phyloP scores from a whole-genome alignment of 306 rosid genomes.

The Trichosanthes truncata region DNA sequence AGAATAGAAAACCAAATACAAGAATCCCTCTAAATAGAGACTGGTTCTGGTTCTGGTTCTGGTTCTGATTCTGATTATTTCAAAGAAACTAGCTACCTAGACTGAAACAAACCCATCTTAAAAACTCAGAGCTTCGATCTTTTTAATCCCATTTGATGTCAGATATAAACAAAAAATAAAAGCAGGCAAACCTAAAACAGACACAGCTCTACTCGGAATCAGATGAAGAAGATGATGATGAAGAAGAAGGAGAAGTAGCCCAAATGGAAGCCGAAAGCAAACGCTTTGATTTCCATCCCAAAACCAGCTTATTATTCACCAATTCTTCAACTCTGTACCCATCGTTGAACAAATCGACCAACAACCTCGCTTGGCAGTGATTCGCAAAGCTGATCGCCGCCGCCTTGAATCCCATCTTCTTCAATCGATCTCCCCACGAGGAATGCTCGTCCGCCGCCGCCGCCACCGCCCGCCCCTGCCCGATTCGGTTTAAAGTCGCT shows the following conservation, averaged over 20 bases:
- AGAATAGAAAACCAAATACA: no score
- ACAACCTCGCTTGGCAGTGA: slow-evolving; percentile 66
- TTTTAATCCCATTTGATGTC: no score
- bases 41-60: no score
- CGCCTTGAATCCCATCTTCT: slow-evolving; percentile 32
- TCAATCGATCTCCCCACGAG: slow-evolving; percentile 57
- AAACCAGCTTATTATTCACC: slow-evolving; percentile 37
- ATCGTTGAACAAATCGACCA: slow-evolving; percentile 62
- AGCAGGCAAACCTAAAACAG: no score
- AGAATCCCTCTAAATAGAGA: no score
- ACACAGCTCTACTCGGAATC: not conserved
- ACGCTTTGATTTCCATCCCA: slow-evolving; percentile 68
- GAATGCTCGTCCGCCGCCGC: slow-evolving; percentile 12
- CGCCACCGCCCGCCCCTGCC: slow-evolving; percentile 5
- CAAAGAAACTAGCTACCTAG: no score
- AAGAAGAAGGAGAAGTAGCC: slow-evolving; percentile 23
- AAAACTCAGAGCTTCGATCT: no score
- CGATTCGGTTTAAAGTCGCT: slow-evolving; percentile 46
- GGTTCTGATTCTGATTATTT: no score
- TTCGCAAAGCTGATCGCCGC: slow-evolving; percentile 52
- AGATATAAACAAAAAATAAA: no score
- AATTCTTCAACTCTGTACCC: slow-evolving; percentile 65
- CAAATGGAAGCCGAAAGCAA: slow-evolving; percentile 74
- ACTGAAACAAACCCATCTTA: no score
- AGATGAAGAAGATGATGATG: not conserved